Conservation (phyloP, 306 rosid genomes). For the Vachellia pachyceras region DNA sequence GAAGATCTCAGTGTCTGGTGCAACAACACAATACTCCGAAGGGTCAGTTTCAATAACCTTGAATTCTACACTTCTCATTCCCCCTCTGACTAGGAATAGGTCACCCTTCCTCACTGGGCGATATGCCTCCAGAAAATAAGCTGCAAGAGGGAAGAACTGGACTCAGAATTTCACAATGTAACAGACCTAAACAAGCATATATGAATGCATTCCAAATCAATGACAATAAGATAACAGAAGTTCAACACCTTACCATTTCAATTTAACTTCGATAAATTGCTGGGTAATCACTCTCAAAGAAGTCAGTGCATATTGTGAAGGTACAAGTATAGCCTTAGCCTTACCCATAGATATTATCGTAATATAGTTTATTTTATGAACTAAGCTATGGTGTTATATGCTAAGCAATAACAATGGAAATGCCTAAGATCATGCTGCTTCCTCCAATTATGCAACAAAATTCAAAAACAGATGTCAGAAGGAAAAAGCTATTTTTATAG, state of each 20-base stretch:
- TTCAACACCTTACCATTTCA: neutral
- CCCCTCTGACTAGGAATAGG: slow-evolving; percentile 74
- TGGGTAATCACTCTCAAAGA: neutral
- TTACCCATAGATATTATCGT: neutral
- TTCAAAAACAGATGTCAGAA: neutral
- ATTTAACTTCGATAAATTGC: neutral
- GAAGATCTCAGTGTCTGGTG: slow-evolving; percentile 78
- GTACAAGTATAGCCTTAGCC: neutral
- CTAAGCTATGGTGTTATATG: too few relatives aligned
- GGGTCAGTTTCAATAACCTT: slow-evolving; percentile 80
- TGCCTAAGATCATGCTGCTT: neutral
- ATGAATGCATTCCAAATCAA: neutral
- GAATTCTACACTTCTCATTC: slow-evolving; percentile 81
- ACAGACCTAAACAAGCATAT: neutral
- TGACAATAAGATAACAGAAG: neutral
- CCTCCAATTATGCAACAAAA: neutral
- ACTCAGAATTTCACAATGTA: slow-evolving; percentile 14
- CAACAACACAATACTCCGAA: slow-evolving; percentile 73
- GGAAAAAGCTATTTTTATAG: neutral
- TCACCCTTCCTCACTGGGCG: slow-evolving; percentile 78
- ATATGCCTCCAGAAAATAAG: slow-evolving; percentile 76
- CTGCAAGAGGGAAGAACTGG: slow-evolving; percentile 40
- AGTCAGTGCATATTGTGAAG: neutral
- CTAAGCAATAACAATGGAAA: too few relatives aligned
- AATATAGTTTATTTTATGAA: neutral